Percentiles rank a stretch among this genome's conserved stretches.
Evolutionary conservation across 1,284 basidiomycete species (phyloP).

Genomic region (Cryptococcus neoformans): DNA sequence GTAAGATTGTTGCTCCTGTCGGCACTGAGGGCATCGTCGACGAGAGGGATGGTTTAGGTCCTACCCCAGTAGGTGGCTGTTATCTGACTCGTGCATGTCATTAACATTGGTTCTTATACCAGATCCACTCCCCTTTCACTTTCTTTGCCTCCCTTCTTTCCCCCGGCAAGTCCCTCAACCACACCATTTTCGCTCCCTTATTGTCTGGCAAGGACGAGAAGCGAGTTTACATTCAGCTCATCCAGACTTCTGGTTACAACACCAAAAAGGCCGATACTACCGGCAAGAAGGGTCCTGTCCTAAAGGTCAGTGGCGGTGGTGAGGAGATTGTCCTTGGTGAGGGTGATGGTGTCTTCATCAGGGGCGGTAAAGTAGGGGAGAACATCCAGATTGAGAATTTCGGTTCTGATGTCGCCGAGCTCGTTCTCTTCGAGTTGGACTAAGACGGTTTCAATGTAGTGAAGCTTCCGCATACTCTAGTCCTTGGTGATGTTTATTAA

Average conservation of each 20-base stretch:
- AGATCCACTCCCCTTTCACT: constrained; percentile 50
- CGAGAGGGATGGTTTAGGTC: constrained; percentile 64
- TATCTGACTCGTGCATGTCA: constrained; percentile 38
- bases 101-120: background rate
- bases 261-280: constrained; percentile 44
- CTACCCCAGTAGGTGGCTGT: constrained; percentile 60
- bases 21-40: constrained; percentile 57
- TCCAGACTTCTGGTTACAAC: constrained; percentile 76
- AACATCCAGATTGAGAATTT: constrained; percentile 58
- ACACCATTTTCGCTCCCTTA: constrained; percentile 54
- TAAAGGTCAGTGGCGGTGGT: constrained; percentile 46
- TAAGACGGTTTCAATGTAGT: constrained; percentile 48
- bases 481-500: background rate
- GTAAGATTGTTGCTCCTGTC: constrained; percentile 67
- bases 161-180: constrained; percentile 55
- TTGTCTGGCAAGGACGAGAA: constrained; percentile 19
- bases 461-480: constrained; percentile 57
- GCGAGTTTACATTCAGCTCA: constrained; percentile 51
- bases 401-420: constrained; percentile 61
- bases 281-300: constrained; percentile 12
- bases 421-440: constrained; percentile 70
- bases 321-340: constrained; percentile 55
- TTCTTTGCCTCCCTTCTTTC: constrained; percentile 62
- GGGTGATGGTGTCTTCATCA: constrained; percentile 70
- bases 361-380: constrained; percentile 52